Base-by-base conservation (phyloP, 2,329 filamentous ascomycete species). In the Onygenales sp. region DNA sequence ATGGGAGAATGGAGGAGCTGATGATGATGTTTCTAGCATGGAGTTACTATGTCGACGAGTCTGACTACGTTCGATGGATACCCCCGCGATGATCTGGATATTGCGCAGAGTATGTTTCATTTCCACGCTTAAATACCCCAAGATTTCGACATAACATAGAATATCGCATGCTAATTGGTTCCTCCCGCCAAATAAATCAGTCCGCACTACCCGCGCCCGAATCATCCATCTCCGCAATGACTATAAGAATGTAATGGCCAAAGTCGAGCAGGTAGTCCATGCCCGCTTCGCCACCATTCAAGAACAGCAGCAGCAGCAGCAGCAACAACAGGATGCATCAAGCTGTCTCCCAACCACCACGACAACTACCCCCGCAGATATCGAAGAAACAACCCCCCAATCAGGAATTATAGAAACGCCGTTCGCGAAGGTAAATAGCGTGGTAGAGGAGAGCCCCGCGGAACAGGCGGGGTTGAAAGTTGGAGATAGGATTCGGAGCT, bases 211-310 rank as follows among this genome's bases (percentile, higher is more conserved):
- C 39, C 81, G 93, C 69, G 82, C 91, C 32, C 84, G 88, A 56
- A 95, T 98, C 61, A 93, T 97, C 60, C 79, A 85, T 60, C 78
- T 97, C 40, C 85, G 87, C 59, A 97, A 96, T 66, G 93, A 98
- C 70, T 92, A 95, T 74, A 96, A 94, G 67, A 83, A 84, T 40
- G 73, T 96, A 43, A 96, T 97, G 90, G 73, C 73, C 54, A 76
- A 79, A 54, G 85, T 97, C 61, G 93, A 97, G 69, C 85, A 85
- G 63, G 84, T 84, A 46, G 79, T 98, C n/a, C 89, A 97, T 66
- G 84, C 87, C 59, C 87, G 93, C 66, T 95, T 97, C 67, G 90
- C 89, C n/a, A 82, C 74, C 56, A 68, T 87, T 43, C 77, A 80
- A 57, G 76, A 82, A 56, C 72, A 74, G 31, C 72, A 78, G 51